Evolutionary conservation across 345 rosid species (phyloP).

Genomic region (Iberis pinnata): DNA sequence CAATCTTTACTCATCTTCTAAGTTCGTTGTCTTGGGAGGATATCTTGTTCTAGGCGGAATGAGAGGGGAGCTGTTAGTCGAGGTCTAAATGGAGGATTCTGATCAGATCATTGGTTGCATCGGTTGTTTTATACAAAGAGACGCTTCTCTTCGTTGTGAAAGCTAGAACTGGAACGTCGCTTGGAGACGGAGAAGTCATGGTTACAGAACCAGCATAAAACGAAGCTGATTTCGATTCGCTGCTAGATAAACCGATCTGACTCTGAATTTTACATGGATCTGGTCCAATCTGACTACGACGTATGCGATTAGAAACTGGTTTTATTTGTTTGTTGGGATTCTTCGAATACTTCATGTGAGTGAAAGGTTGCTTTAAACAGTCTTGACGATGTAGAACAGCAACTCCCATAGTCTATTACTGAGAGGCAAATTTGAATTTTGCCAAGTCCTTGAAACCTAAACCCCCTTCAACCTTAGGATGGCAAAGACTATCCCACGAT

Average conservation of each 20-base stretch:
- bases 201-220: slow-evolving; percentile 78
- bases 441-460: no score
- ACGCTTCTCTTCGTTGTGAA: slow-evolving; percentile 42
- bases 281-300: slow-evolving; percentile 38
- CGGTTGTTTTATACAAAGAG: slow-evolving; percentile 14
- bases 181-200: slow-evolving; percentile 78
- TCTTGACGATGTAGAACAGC: slow-evolving; percentile 58
- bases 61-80: slow-evolving; percentile 11
- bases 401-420: no score
- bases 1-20: slow-evolving; percentile 33
- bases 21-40: slow-evolving; percentile 27
- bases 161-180: slow-evolving; percentile 76
- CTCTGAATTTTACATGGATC: slow-evolving; percentile 27
- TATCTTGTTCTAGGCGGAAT: background rate
- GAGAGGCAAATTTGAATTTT: background rate
- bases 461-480: no score
- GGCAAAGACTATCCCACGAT: no score
- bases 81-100: slow-evolving; percentile 48
- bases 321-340: slow-evolving; percentile 15
- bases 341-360: slow-evolving; percentile 31
- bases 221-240: slow-evolving; percentile 18
- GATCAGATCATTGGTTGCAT: slow-evolving; percentile 47
- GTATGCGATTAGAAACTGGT: slow-evolving; percentile 36
- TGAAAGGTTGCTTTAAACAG: slow-evolving; percentile 32
- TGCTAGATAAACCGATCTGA: slow-evolving; percentile 29